Evolutionary conservation across 306 rosid genomes (phyloP).

Genomic region (Senna siamea): DNA sequence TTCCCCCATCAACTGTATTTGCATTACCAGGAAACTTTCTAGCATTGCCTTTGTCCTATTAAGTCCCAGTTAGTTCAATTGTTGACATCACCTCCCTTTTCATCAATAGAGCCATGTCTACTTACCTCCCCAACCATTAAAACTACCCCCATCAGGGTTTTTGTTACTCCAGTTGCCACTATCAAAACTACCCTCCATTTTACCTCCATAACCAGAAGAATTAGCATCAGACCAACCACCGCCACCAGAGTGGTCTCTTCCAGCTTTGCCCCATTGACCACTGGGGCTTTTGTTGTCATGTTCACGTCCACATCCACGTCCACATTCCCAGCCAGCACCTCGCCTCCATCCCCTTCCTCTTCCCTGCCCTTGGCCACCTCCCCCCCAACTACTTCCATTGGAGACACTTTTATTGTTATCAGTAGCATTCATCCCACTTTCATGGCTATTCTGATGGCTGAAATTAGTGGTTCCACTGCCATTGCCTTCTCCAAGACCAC

Average conservation of each 20-base stretch:
- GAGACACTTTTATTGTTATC: not conserved
- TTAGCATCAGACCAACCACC: constrained; percentile 6
- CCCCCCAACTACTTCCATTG: constrained; percentile 17
- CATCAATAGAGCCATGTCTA: not conserved
- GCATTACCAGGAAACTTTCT: not conserved
- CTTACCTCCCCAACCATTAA: not conserved
- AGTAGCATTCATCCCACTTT: not conserved
- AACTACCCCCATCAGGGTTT: not conserved
- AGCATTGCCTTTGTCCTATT: not conserved
- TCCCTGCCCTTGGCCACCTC: constrained; percentile 4
- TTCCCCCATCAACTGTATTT: not conserved
- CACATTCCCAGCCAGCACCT: constrained; percentile 8
- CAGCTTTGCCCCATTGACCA: constrained; percentile 14
- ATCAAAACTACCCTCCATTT: not conserved
- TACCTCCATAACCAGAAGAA: constrained; percentile 15
- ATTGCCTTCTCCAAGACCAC: not conserved
- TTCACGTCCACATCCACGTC: constrained; percentile 1
- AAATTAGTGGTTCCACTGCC: not conserved
- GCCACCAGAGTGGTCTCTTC: not conserved
- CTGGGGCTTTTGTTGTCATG: not conserved
- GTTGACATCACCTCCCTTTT: not conserved
- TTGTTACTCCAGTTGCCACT: constrained; percentile 16
- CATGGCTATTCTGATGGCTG: not conserved
- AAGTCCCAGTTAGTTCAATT: too few species aligned
- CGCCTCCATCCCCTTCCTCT: not conserved